These are phyloP conservation scores for Ceratocystis papillata DNA, from an alignment of 2,329 filamentous ascomycete genomes.

Conservation along the genomic window DNA sequence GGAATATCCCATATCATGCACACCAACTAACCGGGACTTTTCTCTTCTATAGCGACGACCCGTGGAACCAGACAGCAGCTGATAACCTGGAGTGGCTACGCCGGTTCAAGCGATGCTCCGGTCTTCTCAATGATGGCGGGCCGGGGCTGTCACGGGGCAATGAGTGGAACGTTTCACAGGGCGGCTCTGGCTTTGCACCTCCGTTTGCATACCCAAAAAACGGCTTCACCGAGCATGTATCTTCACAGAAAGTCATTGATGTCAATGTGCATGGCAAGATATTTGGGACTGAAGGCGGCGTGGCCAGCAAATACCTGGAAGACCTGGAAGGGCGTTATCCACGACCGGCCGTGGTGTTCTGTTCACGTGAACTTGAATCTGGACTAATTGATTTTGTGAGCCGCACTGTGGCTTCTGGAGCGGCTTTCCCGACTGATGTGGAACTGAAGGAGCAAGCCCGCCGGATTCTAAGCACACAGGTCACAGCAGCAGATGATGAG, in stretches of 20 bases:
- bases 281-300: constrained; percentile 36
- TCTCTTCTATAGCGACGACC: constrained; percentile 41
- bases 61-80: constrained; percentile 53
- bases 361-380: constrained; percentile 47
- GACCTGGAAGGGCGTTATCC: constrained; percentile 37
- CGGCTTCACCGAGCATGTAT: constrained; percentile 25
- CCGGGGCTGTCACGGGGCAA: constrained; percentile 35
- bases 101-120: constrained; percentile 49
- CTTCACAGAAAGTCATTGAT: constrained; percentile 31
- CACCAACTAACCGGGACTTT: neutral
- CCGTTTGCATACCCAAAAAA: constrained; percentile 41
- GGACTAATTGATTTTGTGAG: constrained; percentile 42
- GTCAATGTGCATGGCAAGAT: constrained; percentile 32
- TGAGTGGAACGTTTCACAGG: constrained; percentile 40
- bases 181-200: constrained; percentile 46
- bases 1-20: neutral
- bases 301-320: constrained; percentile 41
- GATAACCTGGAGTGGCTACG: constrained; percentile 54
- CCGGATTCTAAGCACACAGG: constrained; percentile 37
- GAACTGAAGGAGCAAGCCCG: constrained; percentile 39
- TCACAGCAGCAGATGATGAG: constrained; percentile 46
- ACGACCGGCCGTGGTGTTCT: constrained; percentile 44
- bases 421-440: constrained; percentile 40
- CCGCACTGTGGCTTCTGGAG: constrained; percentile 32
- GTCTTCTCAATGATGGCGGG: constrained; percentile 41